Conservation (phyloP, 2,329 filamentous ascomycete genomes). For the Nannizzia gypsea region DNA sequence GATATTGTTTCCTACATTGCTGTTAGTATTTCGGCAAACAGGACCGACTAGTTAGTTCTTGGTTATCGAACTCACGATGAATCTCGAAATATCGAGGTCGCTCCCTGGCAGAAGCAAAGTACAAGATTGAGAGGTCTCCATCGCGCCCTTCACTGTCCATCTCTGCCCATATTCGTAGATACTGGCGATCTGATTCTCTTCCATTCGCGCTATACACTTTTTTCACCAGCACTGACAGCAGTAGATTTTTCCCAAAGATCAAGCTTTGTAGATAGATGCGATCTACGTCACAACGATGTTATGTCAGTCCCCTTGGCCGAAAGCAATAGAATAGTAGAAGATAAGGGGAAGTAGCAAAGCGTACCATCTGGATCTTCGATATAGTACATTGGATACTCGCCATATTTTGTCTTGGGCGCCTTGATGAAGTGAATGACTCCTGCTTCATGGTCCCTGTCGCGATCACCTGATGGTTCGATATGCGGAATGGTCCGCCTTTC, state of each 20-base stretch:
- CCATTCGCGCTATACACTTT: slow-evolving; percentile 10
- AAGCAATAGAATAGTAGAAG: not conserved
- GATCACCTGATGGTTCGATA: slow-evolving; percentile 10
- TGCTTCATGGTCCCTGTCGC: slow-evolving; percentile 7
- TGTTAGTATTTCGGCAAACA: not conserved
- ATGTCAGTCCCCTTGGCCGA: not conserved
- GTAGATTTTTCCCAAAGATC: slow-evolving; percentile 12
- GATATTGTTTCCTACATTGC: not conserved
- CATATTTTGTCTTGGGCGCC: slow-evolving; percentile 11
- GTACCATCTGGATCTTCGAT: slow-evolving; percentile 9
- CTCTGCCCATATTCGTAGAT: slow-evolving; percentile 11
- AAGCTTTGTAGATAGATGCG: slow-evolving; percentile 9
- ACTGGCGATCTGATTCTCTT: slow-evolving; percentile 13
- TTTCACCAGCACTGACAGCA: slow-evolving; percentile 8
- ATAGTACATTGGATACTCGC: slow-evolving; percentile 8
- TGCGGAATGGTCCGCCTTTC: slow-evolving; percentile 13
- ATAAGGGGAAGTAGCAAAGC: not conserved
- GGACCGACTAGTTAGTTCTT: not conserved
- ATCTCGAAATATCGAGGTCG: slow-evolving; percentile 10
- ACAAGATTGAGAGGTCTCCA: not conserved
- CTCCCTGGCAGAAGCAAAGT: slow-evolving; percentile 8
- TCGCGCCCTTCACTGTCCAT: not conserved
- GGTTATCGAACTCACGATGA: slow-evolving; percentile 5
- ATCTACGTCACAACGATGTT: slow-evolving; percentile 3
- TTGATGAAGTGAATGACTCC: slow-evolving; percentile 12